Conservation (phyloP, 768 basidiomycete genomes). For the Hydnomerulius pinastri region DNA sequence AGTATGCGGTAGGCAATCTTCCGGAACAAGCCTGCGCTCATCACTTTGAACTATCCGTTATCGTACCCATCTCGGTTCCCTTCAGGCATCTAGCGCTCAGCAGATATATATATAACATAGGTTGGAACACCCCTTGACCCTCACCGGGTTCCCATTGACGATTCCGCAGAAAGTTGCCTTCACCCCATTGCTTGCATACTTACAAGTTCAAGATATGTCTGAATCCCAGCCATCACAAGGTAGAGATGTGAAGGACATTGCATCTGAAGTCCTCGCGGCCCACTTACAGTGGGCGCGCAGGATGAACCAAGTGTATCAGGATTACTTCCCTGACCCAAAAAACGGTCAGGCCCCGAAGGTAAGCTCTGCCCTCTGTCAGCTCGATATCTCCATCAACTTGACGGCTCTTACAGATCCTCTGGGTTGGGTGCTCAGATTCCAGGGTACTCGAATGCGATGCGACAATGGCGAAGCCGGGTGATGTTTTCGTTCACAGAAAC, state of each 20-base stretch:
- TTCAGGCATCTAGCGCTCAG: too few relatives aligned
- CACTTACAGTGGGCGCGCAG: slow-evolving; percentile 22
- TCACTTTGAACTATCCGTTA: too few relatives aligned
- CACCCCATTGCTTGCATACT: neutral
- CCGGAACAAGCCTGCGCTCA: too few relatives aligned
- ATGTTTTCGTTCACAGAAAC: slow-evolving; percentile 83
- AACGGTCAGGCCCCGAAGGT: slow-evolving; percentile 22
- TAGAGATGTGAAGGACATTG: neutral
- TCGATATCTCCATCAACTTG: neutral
- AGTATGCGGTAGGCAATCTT: too few relatives aligned
- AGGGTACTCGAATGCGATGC: slow-evolving; percentile 81
- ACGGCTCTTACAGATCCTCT: slow-evolving; percentile 54
- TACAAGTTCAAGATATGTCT: neutral
- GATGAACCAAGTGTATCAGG: slow-evolving; percentile 21
- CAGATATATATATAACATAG: too few relatives aligned
- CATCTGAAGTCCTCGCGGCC: slow-evolving; percentile 5
- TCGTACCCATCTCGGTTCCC: too few relatives aligned
- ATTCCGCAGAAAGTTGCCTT: too few relatives aligned
- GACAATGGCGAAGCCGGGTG: slow-evolving; percentile 69
- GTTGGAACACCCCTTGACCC: too few relatives aligned
- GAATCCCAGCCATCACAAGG: neutral
- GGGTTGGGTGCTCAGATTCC: slow-evolving; percentile 85
- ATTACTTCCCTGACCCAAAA: slow-evolving; percentile 19
- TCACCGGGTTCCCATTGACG: too few relatives aligned
- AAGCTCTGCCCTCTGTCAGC: neutral